These are phyloP conservation scores for Pseudocercospora musae DNA, from an alignment of 2,329 filamentous ascomycete genomes.

Conservation along the genomic window DNA sequence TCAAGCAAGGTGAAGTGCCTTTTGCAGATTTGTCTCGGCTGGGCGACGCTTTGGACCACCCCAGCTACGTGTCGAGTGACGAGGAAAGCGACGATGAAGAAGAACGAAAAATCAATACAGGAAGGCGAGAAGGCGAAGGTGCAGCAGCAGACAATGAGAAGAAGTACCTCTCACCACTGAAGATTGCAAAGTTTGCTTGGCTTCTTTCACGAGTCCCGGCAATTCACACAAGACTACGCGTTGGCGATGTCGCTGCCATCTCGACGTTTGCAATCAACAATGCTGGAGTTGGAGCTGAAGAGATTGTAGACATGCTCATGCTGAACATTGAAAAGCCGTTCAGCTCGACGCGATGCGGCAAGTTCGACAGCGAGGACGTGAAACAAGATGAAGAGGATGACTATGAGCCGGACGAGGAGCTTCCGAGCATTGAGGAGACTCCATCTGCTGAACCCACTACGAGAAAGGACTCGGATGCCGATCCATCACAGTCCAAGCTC, in stretches of 20 bases:
- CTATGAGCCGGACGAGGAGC: slow-evolving; percentile 36
- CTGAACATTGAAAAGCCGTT: slow-evolving; percentile 78
- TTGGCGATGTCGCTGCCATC: slow-evolving; percentile 80
- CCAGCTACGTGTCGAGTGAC: slow-evolving; percentile 82
- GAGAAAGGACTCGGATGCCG: slow-evolving; percentile 49
- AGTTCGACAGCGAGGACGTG: slow-evolving; percentile 52
- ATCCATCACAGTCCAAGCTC: slow-evolving; percentile 70
- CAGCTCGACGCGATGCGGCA: slow-evolving; percentile 63
- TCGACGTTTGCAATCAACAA: slow-evolving; percentile 88
- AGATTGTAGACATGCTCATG: slow-evolving; percentile 86
- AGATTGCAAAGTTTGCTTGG: slow-evolving; percentile 80
- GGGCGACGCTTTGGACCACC: slow-evolving; percentile 76
- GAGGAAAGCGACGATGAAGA: slow-evolving; percentile 69
- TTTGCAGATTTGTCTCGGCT: slow-evolving; percentile 61
- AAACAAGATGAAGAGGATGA: slow-evolving; percentile 39
- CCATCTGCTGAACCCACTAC: slow-evolving; percentile 25
- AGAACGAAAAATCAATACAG: slow-evolving; percentile 41
- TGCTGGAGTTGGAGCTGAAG: slow-evolving; percentile 77
- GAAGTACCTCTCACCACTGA: slow-evolving; percentile 73
- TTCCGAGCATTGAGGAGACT: slow-evolving; percentile 39
- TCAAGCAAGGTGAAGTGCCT: slow-evolving; percentile 67
- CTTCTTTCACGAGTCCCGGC: slow-evolving; percentile 79
- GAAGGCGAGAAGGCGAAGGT: slow-evolving; percentile 40
- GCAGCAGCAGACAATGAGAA: slow-evolving; percentile 33
- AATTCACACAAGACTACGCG: slow-evolving; percentile 68